Conservation (phyloP, 441 rosid species). For the Lepidium campestre region DNA sequence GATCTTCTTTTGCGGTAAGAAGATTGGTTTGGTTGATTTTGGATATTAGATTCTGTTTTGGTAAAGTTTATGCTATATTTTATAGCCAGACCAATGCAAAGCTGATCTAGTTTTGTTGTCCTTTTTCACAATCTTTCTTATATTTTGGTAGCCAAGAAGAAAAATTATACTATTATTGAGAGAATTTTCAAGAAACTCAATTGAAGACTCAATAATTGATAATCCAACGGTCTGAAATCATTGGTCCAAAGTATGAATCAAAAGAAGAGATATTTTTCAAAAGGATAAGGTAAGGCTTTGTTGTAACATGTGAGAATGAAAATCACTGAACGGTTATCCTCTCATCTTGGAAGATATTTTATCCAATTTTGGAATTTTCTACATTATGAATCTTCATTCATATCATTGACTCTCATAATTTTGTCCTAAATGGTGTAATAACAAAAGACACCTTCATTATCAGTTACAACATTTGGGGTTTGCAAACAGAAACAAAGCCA, state of each 20-base stretch:
- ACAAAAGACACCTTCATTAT: background rate
- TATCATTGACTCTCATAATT: background rate
- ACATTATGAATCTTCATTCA: constrained; percentile 11
- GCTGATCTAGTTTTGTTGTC: background rate
- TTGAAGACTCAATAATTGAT: constrained; percentile 13
- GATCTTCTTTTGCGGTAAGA: background rate
- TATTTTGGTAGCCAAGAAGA: too few relatives aligned
- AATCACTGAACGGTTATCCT: constrained; percentile 13
- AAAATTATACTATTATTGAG: too few relatives aligned
- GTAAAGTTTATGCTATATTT: background rate
- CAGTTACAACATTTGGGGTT: background rate
- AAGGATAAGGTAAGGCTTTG: constrained; percentile 16
- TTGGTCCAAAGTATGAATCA: background rate
- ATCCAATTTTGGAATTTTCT: constrained; percentile 10
- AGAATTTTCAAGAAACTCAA: too few relatives aligned
- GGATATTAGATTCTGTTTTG: constrained; percentile 11
- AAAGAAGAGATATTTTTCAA: background rate
- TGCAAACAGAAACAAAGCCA: constrained; percentile 4
- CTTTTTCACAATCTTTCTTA: too few relatives aligned
- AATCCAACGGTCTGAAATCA: background rate
- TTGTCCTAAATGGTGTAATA: background rate
- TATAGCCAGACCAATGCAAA: constrained; percentile 10
- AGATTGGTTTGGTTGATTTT: constrained; percentile 1
- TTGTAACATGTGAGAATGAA: constrained; percentile 10
- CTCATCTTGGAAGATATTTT: constrained; percentile 2